Percentiles rank a stretch among this genome's conserved stretches.
phyloP scores from a whole-genome alignment of 345 rosid genomes.

The Rubroshorea leprosula region DNA sequence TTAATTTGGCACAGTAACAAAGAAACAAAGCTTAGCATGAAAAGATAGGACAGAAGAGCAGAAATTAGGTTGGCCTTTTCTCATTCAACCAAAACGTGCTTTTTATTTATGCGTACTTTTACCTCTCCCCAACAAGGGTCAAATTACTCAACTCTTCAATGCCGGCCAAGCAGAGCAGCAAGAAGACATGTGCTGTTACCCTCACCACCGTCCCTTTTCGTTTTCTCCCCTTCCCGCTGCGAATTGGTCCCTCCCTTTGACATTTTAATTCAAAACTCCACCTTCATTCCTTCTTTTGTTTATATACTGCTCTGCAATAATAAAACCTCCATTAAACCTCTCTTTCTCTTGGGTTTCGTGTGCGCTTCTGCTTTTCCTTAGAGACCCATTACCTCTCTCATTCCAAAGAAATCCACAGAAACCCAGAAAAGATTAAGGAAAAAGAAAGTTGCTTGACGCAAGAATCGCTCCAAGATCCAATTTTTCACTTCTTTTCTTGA shows the following conservation, averaged over 20 bases:
- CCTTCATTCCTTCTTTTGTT: not conserved
- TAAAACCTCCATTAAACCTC: conserved; percentile 22
- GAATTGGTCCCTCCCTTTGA: conserved; percentile 25
- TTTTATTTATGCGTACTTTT: conserved; percentile 8
- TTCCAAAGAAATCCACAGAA: conserved; percentile 23
- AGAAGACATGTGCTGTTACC: not conserved
- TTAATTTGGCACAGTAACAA: too few relatives aligned
- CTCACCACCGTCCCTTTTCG: conserved; percentile 1
- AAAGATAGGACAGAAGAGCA: too few relatives aligned
- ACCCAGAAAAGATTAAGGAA: conserved; percentile 3
- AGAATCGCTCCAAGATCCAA: conserved; percentile 25
- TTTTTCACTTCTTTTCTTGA: conserved; percentile 17
- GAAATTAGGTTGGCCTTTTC: conserved; percentile 9
- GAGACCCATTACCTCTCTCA: conserved; percentile 30
- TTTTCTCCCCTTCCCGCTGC: not conserved
- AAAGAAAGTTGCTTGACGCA: conserved; percentile 17
- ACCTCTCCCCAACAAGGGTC: conserved; percentile 32
- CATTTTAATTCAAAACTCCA: conserved; percentile 4
- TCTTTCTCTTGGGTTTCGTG: conserved; percentile 40
- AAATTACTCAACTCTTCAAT: conserved; percentile 27
- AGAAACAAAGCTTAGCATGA: too few relatives aligned
- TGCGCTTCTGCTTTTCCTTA: conserved; percentile 28
- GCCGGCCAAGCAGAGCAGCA: conserved; percentile 28
- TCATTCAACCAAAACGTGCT: conserved; percentile 35
- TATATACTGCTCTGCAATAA: too few relatives aligned